Base-by-base conservation (phyloP, 2,329 filamentous ascomycete species). In the Endoconidiophora laricicola region DNA sequence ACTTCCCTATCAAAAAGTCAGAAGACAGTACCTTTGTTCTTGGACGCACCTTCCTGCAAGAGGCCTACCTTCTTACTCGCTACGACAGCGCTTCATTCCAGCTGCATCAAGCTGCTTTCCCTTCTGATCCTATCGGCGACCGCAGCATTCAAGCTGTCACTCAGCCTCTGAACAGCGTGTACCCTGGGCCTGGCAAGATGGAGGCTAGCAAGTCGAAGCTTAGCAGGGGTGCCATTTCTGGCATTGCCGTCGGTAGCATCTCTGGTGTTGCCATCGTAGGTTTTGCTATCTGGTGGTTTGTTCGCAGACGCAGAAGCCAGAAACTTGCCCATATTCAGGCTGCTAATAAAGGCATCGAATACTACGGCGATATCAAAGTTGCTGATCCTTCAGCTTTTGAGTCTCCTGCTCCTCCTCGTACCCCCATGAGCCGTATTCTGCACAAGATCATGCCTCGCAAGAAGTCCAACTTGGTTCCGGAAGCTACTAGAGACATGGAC, bases 41-140 rank as follows among this genome's bases (percentile, higher is more conserved):
- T 36, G 82, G 82, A 6, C 71, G 80, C 33, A 72, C 75, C 0
- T 85, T 86, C 55, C 64, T 86, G 49, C 82, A 86, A 59, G 81
- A 86, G 61, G 73, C 80, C 2, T 78, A 78, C 53, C 61, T 78
- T 4, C 67, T 75, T 29, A 74, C 70, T 23, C 70, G 70, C 55
- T 79, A 76, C 57, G 75, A 78, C 54, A 66, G 66, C 36, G 65
- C 61, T 14, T 60, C 61, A 10, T 78, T 76, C 58, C 73, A 72
- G 1, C 57, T 81, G 22, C 69, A 77, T 49, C 72, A 78, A 56
- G 75, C 76, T 7, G 57, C 58, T 46, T 73, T 76, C 57, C 69
- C 76, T n/a, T 60, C 54, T 10, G 65, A 67, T 54, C 66, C 63
- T 24, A 47, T 67, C 64, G 36, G 59, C 73, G 24, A 58, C 65